Evolutionary conservation across 1,284 basidiomycete species (phyloP), one percentile per base, ranked within the genome.

Genomic region (Sphagnurus paluster): DNA sequence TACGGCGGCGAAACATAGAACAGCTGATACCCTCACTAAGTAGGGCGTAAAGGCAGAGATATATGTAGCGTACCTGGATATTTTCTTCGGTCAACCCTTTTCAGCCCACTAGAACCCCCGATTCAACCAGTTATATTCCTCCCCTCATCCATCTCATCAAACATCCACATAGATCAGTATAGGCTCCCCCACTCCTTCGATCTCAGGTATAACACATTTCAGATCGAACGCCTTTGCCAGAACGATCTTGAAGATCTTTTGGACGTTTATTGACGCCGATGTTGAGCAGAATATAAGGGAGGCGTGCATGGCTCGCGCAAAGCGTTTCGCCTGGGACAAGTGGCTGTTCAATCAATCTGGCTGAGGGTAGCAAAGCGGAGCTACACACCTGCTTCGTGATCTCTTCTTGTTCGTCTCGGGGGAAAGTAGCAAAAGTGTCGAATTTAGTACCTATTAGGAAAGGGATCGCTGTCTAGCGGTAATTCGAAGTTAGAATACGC

Each of bases 161-260:
- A 93, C 88, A 68, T 96, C 93, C 60, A 93, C 83, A 70, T 97
- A 97, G 55, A 96, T 82, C 60, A 97, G 72, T 59, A 97, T 79
- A 17, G 94, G 94, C 69, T 96, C 93, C 50, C 94, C 93, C 33
- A 93, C 87, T 44, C 91, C 90, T 63, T 94, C 91, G 56, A 97
- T 96, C 72, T 98, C 94, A 30, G 94, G 93, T 58, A 98, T 95
- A 53, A 96, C 93, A 64, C 93, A 96, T 80, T 97, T 92, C 49
- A 88, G 75, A 68, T 92, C 90, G 59, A 93, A 93, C 24, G 90
- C 90, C 65, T 93, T 92, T 43, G 89, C 89, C 41, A 93, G 77
- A 35, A 94, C 89, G 67, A 95, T 94, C 76, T 98, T 97, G 84
- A 98, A 98, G 58, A 98, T 98, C 79, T 98, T 97, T 77, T 98